phyloP scores from a whole-genome alignment of 768 basidiomycete species.

The Boletus insuetus region DNA sequence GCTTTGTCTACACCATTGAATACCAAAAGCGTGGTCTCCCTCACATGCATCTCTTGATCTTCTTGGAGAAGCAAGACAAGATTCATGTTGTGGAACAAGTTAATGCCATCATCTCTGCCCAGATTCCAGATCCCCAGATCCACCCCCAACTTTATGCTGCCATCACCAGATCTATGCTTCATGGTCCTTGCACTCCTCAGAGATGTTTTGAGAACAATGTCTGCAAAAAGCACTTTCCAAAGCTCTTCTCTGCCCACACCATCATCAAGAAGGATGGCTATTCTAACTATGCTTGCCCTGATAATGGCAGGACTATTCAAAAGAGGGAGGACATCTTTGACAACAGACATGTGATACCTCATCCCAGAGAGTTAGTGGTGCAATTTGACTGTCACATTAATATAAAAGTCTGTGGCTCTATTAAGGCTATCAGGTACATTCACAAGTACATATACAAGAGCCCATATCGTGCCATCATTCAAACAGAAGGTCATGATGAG shows the following conservation, averaged over 20 bases:
- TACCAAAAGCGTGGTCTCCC: neutral
- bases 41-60: neutral
- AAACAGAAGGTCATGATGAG: too few species aligned
- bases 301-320: too few species aligned
- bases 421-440: neutral
- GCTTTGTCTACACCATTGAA: slow-evolving; percentile 50
- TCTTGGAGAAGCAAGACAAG: neutral
- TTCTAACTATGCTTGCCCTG: too few species aligned
- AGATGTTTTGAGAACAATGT: too few species aligned
- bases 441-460: slow-evolving; percentile 43
- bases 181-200: too few species aligned
- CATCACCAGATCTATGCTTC: too few species aligned
- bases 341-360: slow-evolving; percentile 45
- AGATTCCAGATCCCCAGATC: too few species aligned
- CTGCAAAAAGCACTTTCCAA: too few species aligned
- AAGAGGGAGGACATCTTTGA: slow-evolving; percentile 13
- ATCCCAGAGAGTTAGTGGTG: slow-evolving; percentile 34
- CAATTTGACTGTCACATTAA: slow-evolving; percentile 50
- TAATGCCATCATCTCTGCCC: neutral
- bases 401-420: slow-evolving; percentile 38
- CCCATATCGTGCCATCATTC: slow-evolving; percentile 7
- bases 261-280: too few species aligned
- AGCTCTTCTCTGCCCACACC: too few species aligned
- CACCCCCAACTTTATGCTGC: too few species aligned
- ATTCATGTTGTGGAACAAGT: neutral